These are phyloP conservation scores for Pseudoperonospora humuli DNA, from an alignment of 352 stramenopile genomes.

Conservation along the genomic window DNA sequence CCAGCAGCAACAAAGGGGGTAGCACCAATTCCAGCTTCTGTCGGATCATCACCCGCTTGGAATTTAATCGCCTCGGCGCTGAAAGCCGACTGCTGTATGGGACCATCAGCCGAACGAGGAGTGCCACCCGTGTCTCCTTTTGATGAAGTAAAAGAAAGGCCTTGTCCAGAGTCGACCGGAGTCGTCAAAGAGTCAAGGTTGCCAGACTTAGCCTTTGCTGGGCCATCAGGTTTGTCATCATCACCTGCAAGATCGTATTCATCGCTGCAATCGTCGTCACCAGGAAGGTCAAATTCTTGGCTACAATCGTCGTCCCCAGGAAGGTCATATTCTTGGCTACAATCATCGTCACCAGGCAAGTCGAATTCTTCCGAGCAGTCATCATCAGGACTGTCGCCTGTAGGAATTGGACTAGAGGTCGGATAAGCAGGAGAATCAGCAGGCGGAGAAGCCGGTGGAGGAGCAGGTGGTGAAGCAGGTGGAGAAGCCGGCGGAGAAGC, in stretches of 20 bases:
- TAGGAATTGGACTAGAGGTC: too few species aligned
- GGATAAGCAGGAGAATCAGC: too few species aligned
- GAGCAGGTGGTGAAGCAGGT: too few species aligned
- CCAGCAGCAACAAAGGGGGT: slow-evolving; percentile 27
- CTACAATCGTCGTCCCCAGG: slow-evolving; percentile 2
- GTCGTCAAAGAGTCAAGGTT: too few species aligned
- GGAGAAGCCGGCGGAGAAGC: too few species aligned
- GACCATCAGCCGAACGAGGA: too few species aligned
- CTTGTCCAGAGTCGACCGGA: too few species aligned
- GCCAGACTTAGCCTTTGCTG: neutral
- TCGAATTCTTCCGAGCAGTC: slow-evolving; percentile 20
- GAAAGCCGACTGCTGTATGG: slow-evolving; percentile 29
- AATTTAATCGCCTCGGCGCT: slow-evolving; percentile 32
- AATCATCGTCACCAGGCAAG: slow-evolving; percentile 15
- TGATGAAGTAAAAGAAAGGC: too few species aligned
- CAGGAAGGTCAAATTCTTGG: slow-evolving; percentile 18
- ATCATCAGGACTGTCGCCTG: too few species aligned
- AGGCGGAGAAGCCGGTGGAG: too few species aligned
- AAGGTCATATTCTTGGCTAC: slow-evolving; percentile 1
- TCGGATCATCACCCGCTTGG: slow-evolving; percentile 15
- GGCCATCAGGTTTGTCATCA: too few species aligned
- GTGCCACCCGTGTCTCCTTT: too few species aligned
- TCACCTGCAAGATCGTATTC: neutral
- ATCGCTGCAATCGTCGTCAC: slow-evolving; percentile 11
- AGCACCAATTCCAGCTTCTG: neutral